A percentile compares a stretch with the other conserved stretches of the same genome.
These are phyloP conservation scores for Penstemon newberryi DNA, from an alignment of 257 asterid species.

Conservation along the genomic window DNA sequence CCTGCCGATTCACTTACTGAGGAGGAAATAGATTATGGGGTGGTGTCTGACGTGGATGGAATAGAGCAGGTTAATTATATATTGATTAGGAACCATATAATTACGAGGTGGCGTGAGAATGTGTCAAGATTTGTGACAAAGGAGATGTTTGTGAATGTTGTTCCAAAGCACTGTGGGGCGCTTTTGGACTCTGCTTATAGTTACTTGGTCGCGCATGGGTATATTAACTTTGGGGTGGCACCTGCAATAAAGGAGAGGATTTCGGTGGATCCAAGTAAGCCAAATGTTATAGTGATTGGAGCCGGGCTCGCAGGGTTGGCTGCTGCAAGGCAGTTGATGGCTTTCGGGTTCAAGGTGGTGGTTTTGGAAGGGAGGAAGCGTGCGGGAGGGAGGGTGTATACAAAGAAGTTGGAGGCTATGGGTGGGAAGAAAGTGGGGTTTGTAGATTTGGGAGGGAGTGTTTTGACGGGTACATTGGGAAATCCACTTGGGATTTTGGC, in stretches of 20 bases:
- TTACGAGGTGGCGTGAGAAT: conserved; percentile 82
- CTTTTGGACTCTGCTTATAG: conserved; percentile 66
- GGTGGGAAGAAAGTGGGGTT: conserved; percentile 56
- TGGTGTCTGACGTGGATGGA: conserved; percentile 86
- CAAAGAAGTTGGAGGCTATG: conserved; percentile 55
- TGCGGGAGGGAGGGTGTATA: conserved; percentile 90
- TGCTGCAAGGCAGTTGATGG: conserved; percentile 96
- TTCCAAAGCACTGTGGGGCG: conserved; percentile 66
- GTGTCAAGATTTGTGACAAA: conserved; percentile 74
- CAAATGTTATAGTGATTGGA: conserved; percentile 74
- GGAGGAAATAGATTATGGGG: conserved; percentile 87
- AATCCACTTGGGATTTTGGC: conserved; percentile 95
- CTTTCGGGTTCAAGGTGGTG: conserved; percentile 81
- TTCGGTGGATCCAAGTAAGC: conserved; percentile 47
- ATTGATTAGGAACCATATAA: conserved; percentile 77
- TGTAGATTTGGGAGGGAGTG: conserved; percentile 96
- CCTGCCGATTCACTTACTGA: conserved; percentile 94
- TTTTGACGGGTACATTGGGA: conserved; percentile 86
- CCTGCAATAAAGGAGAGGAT: conserved; percentile 66
- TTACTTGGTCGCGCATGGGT: conserved; percentile 77
- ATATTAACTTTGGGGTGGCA: conserved; percentile 92
- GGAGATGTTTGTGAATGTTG: conserved; percentile 68
- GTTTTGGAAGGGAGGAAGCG: conserved; percentile 88
- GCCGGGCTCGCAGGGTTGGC: conserved; percentile 95
- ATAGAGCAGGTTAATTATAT: conserved; percentile 95